These are phyloP conservation scores for Xylaria nigripes DNA, from an alignment of 495 filamentous ascomycete species.

Conservation along the genomic window DNA sequence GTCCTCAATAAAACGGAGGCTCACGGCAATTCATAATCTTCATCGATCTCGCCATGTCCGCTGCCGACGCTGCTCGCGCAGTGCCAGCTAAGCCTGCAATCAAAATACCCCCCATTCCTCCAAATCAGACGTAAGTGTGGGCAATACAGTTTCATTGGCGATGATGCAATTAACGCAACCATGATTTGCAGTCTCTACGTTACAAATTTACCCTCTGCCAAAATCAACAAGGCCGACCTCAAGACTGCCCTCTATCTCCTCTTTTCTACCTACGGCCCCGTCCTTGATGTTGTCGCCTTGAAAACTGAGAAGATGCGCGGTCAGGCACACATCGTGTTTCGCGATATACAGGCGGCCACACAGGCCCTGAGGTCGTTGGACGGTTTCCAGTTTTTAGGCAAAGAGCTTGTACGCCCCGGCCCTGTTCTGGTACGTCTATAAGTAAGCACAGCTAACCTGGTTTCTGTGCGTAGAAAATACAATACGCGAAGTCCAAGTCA, in stretches of 20 bases:
- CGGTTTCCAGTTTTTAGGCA: slow-evolving; percentile 80
- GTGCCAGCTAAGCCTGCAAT: slow-evolving; percentile 19
- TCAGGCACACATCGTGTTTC: slow-evolving; percentile 87
- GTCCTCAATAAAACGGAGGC: neutral
- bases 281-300: slow-evolving; percentile 88
- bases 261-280: slow-evolving; percentile 86
- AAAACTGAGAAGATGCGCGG: slow-evolving; percentile 87
- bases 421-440: neutral
- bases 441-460: slow-evolving; percentile 17
- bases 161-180: slow-evolving; percentile 24
- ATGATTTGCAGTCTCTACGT: slow-evolving; percentile 61
- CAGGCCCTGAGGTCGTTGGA: slow-evolving; percentile 84
- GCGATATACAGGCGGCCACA: slow-evolving; percentile 77
- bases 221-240: slow-evolving; percentile 78
- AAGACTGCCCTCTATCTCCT: slow-evolving; percentile 80
- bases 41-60: slow-evolving; percentile 10
- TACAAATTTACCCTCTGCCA: slow-evolving; percentile 71
- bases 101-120: slow-evolving; percentile 41
- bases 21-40: neutral
- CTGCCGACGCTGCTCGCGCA: slow-evolving; percentile 12
- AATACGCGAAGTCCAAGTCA: slow-evolving; percentile 81
- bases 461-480: slow-evolving; percentile 56
- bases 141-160: neutral
- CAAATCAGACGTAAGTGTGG: slow-evolving; percentile 63
- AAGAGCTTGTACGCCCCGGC: slow-evolving; percentile 61